Evolutionary conservation across 371 early-diverging fungal species (phyloP).

Genomic region (Pancytospora philotis): DNA sequence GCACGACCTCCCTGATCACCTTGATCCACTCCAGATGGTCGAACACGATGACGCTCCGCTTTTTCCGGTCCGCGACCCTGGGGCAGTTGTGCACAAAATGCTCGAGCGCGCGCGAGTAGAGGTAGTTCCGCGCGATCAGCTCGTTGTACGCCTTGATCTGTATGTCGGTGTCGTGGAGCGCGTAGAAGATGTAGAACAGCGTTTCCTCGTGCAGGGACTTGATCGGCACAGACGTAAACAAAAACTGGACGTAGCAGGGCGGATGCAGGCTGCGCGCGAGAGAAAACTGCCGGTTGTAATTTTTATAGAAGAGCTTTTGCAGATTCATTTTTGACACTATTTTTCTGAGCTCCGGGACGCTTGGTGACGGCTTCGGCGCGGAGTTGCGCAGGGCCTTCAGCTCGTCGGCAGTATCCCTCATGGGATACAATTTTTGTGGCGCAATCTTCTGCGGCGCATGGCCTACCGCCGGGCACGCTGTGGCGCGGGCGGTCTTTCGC

Average conservation of each 20-base stretch:
- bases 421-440: not conserved
- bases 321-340: not conserved
- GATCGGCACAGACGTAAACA: conserved; percentile 13
- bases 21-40: conserved; percentile 51
- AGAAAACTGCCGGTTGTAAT: not conserved
- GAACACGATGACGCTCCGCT: conserved; percentile 39
- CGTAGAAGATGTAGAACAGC: conserved; percentile 81
- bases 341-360: not conserved
- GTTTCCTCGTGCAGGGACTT: conserved; percentile 66
- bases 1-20: conserved; percentile 33
- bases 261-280: not conserved
- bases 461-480: no score
- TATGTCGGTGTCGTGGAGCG: conserved; percentile 70
- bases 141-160: conserved; percentile 82
- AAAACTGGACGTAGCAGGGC: conserved; percentile 4
- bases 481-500: no score
- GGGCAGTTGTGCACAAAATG: conserved; percentile 30
- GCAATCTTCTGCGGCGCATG: no score
- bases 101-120: conserved; percentile 68
- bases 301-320: not conserved
- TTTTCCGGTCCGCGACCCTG: conserved; percentile 36
- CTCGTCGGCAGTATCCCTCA: conserved; percentile 16
- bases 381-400: conserved; percentile 3
- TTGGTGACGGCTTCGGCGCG: not conserved
- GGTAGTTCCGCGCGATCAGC: conserved; percentile 72